Conservation (phyloP, 192 early-diverging fungal species). For the Backusella tuberculispora region DNA sequence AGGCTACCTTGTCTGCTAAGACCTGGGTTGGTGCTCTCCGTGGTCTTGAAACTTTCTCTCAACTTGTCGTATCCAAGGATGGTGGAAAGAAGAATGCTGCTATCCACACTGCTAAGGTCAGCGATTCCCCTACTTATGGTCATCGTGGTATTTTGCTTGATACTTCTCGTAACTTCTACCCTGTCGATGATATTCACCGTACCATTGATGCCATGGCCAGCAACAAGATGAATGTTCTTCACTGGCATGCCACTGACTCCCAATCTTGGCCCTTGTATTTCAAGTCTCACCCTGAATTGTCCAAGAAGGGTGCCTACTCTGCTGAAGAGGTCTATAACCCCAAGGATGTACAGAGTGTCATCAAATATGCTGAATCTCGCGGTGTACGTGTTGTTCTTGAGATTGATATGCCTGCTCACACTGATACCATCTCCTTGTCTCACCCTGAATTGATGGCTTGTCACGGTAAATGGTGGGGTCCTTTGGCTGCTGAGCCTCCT, state of each 20-base stretch:
- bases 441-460: conserved; percentile 66
- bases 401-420: conserved; percentile 85
- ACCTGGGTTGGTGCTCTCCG: conserved; percentile 73
- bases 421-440: conserved; percentile 45
- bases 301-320: conserved; percentile 68
- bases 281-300: conserved; percentile 62
- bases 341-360: conserved; percentile 64
- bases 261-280: conserved; percentile 76
- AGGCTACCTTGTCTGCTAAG: conserved; percentile 59
- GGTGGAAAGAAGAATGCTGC: conserved; percentile 40
- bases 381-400: conserved; percentile 89
- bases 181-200: conserved; percentile 56
- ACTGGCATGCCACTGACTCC: conserved; percentile 75
- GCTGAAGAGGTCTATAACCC: conserved; percentile 67
- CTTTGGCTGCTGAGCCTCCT: conserved; percentile 76
- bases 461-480: conserved; percentile 59
- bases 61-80: conserved; percentile 52
- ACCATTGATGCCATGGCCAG: conserved; percentile 72
- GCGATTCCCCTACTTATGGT: conserved; percentile 63
- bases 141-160: conserved; percentile 79
- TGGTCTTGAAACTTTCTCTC: conserved; percentile 73
- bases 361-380: conserved; percentile 68
- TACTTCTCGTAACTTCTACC: conserved; percentile 71
- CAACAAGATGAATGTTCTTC: conserved; percentile 79
- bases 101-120: conserved; percentile 58